phyloP scores from a whole-genome alignment of 2,329 filamentous ascomycete genomes.

The Leptographium radiaticola region DNA sequence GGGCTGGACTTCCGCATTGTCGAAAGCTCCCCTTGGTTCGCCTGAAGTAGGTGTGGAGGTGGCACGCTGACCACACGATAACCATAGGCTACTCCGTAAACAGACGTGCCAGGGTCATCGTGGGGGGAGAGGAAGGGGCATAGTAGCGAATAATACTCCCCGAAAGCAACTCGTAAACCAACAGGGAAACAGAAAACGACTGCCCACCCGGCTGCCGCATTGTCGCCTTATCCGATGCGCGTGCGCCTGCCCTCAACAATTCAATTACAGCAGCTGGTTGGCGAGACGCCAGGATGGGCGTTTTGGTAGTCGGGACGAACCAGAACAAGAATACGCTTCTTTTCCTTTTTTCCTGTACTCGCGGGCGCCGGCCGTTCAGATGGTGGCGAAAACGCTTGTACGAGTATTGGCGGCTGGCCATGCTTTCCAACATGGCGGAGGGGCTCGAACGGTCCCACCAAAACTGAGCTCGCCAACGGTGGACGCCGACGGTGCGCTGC shows the following conservation, averaged over 20 bases:
- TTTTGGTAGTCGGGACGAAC: neutral
- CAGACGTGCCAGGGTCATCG: neutral
- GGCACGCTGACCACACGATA: slow-evolving; percentile 7
- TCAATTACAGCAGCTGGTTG: neutral
- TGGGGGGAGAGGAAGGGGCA: neutral
- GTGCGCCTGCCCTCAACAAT: neutral
- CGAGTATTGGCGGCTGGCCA: too few relatives aligned
- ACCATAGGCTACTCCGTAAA: neutral
- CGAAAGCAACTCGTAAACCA: too few relatives aligned
- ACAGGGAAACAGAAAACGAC: too few relatives aligned
- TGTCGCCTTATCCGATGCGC: too few relatives aligned
- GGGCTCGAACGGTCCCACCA: neutral
- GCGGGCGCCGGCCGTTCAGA: too few relatives aligned
- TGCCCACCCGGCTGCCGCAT: too few relatives aligned
- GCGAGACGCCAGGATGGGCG: neutral
- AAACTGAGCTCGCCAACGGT: neutral
- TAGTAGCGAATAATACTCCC: neutral
- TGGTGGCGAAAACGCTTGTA: too few relatives aligned
- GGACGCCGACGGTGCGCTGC: neutral
- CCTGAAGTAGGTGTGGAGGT: slow-evolving; percentile 5
- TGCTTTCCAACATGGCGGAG: too few relatives aligned
- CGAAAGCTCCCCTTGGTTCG: neutral
- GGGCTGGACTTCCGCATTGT: neutral
- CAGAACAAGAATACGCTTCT: neutral
- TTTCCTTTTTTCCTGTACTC: too few relatives aligned